Percentiles rank a stretch among this genome's conserved stretches.
These are phyloP conservation scores for Meredithiella fracta DNA, from an alignment of 2,329 filamentous ascomycete genomes.

Conservation along the genomic window DNA sequence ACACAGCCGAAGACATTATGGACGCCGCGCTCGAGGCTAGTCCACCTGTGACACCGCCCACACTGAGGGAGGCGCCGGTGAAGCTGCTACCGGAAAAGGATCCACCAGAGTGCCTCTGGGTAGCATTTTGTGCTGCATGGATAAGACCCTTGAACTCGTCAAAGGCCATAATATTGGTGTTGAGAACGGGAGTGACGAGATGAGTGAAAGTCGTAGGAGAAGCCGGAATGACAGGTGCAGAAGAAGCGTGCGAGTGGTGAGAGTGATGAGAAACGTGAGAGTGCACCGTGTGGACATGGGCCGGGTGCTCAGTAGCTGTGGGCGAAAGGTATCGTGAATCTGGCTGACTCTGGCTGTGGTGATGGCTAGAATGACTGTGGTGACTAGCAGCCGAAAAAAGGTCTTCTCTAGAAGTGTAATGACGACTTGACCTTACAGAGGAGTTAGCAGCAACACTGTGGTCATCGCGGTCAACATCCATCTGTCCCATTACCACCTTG, in stretches of 20 bases:
- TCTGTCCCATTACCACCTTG: constrained; percentile 80
- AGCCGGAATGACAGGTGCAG: constrained; percentile 27
- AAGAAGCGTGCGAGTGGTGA: constrained; percentile 17
- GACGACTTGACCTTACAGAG: constrained; percentile 58
- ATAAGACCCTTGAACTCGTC: constrained; percentile 73
- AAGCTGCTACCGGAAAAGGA: constrained; percentile 21
- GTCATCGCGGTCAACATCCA: constrained; percentile 59
- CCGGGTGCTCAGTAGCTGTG: constrained; percentile 6
- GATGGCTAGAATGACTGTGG: no score
- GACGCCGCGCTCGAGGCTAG: constrained; percentile 20
- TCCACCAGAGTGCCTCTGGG: constrained; percentile 30
- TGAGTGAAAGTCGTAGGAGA: constrained; percentile 61
- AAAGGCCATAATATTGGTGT: constrained; percentile 65
- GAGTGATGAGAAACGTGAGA: constrained; percentile 10
- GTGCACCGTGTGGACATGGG: constrained; percentile 12
- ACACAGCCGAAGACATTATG: constrained; percentile 32
- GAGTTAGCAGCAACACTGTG: constrained; percentile 44
- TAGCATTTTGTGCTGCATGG: constrained; percentile 44
- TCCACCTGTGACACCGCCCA: constrained; percentile 12
- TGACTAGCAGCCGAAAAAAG: constrained; percentile 17
- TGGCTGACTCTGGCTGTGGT: neutral
- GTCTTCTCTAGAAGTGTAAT: constrained; percentile 41
- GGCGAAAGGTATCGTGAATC: constrained; percentile 16
- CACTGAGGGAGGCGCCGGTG: constrained; percentile 39
- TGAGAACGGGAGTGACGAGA: constrained; percentile 65